Evolutionary conservation across 805 yeast genomes (phyloP), one percentile per base, ranked within the genome.

Genomic region (Starmerella scarabaei): DNA sequence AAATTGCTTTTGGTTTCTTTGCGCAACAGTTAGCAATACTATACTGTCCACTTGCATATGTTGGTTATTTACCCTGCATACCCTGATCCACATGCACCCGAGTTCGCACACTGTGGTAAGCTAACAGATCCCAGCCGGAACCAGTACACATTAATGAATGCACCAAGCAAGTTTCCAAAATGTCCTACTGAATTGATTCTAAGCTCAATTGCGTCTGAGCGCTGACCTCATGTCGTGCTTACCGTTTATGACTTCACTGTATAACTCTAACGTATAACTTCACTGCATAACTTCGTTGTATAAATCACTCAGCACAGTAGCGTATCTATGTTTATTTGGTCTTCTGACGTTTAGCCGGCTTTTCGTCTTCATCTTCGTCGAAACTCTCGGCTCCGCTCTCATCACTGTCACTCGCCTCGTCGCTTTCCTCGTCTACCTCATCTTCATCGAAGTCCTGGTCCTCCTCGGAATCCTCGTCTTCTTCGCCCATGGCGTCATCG

Each of bases 381-480:
- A 43, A 43, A 27, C 42, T 43, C 38, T 43, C 46, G 16, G 41
- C 43, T 5, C 36, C 44, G 27, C 40, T 19, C 6, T 28, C 33
- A 21, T 32, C 49, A 9, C 41, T 33, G 23, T 36, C 46, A 14
- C 15, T 42, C 20, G 38, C 23, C 26, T 30, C 43, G 60, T 81
- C 93, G 6, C 86, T 93, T 31, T 76, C 75, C 50, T 81, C 93
- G 29, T 75, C 72, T 31, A 72, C 83, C 5, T 65, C 76, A 27
- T 62, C 70, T 21, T 61, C 71, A 19, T 77, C 68, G 66, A 86
- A 88, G 60, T 88, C 97, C 57, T 79, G 95, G 63, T 85, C 97
- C 11, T 55, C 65, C 11, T 35, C 39, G 21, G 55, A 39, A 28
- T 45, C 53, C 53, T 81, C 94, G 36, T 63, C 69, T 31, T 36